phyloP scores from a whole-genome alignment of 1,139 yeast species.

The Debaryomycetaceae sp. region DNA sequence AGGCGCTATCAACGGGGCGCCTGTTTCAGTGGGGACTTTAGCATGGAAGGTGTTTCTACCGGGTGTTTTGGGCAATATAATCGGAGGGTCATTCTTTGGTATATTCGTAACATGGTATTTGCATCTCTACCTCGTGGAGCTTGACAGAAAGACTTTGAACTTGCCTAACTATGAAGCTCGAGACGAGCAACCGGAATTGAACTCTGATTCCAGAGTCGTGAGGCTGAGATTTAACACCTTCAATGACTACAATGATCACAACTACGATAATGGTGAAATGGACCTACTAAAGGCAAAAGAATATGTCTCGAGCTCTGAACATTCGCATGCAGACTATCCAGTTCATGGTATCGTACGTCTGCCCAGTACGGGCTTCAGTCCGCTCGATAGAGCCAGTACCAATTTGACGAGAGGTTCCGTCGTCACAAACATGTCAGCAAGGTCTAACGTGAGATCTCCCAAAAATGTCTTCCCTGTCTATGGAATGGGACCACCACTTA shows the following conservation, averaged over 20 bases:
- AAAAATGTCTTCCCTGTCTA: conserved; percentile 74
- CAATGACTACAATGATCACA: conserved; percentile 7
- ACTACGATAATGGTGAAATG: conserved; percentile 7
- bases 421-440: conserved; percentile 2
- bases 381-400: background rate
- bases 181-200: conserved; percentile 77
- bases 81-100: conserved; percentile 68
- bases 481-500: conserved; percentile 68
- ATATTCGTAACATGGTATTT: conserved; percentile 63
- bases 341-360: background rate
- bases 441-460: conserved; percentile 47
- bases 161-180: conserved; percentile 66
- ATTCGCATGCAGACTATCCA: conserved; percentile 1
- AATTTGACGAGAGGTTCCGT: conserved; percentile 1
- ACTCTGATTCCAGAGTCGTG: conserved; percentile 73
- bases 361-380: background rate
- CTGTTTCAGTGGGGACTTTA: conserved; percentile 56
- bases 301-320: background rate
- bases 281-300: conserved; percentile 5
- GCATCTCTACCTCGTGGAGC: conserved; percentile 66
- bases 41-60: conserved; percentile 73
- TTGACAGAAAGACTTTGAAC: conserved; percentile 55
- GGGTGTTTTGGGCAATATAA: conserved; percentile 63
- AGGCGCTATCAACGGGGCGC: conserved; percentile 65
- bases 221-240: conserved; percentile 26